Base-by-base conservation (phyloP, 2,329 filamentous ascomycete species). In the Colletotrichum gigasporum region DNA sequence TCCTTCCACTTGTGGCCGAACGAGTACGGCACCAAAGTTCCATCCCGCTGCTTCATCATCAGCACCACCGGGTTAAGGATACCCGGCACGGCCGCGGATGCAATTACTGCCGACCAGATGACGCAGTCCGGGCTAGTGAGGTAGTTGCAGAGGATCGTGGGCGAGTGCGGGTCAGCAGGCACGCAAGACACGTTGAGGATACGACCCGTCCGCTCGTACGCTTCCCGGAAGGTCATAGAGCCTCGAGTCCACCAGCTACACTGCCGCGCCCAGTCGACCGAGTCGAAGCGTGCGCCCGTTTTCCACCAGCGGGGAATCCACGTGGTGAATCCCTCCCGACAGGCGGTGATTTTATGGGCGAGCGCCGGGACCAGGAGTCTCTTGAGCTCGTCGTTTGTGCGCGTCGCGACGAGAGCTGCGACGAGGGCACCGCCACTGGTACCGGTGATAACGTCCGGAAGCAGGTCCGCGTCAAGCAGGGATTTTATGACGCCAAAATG, bases 1-100 rank as follows among this genome's bases (percentile, higher is more conserved):
- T 99, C 96, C 78, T 99, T 99, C 96, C 96, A 99, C 79, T 98
- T 98, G 82, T 98, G 94, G 0, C 96, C 96, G 74, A 99, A 99
- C 0, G 93, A 96, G 77, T 97, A 99, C 0, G 96, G 96, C 0
- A 89, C 88, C 4, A 99, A 83, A 2, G 83, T 89, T 1, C 94
- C 94, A 64, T 94, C 87, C 16, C 85, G 83, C 55, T 86, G 91
- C 80, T 97, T 97, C 83, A 97, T 94, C 82, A 93, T 92, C 7
- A 99, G 87, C 1, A 99, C 95, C 2, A 96, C 92, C 0, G 96
- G 96, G 73, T 98, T 98, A 34, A 98, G 82, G 61, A 99, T 98
- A 2, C 96, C 96, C 0, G 96, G 96, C 0, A 99, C 96, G 4
- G 96, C 96, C 4, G 96, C 96, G 5, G 94, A 97, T 1, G 96